These are phyloP conservation scores for Phaeotremella fagi DNA, from an alignment of 768 basidiomycete species.

Conservation along the genomic window DNA sequence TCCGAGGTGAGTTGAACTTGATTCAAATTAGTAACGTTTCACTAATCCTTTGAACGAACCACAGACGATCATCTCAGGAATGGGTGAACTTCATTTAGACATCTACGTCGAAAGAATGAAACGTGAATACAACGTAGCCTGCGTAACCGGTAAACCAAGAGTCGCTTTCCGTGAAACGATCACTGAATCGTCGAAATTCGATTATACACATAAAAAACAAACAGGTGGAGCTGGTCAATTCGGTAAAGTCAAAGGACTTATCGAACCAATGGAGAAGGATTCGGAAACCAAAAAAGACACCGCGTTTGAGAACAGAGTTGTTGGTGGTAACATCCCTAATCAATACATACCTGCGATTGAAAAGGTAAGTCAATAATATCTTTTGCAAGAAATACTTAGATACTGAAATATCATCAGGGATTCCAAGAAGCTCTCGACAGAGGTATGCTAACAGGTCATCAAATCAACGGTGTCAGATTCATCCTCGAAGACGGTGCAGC, in stretches of 20 bases:
- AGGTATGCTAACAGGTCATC: slow-evolving; percentile 81
- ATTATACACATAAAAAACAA: slow-evolving; percentile 96
- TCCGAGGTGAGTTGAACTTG: slow-evolving; percentile 67
- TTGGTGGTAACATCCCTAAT: slow-evolving; percentile 86
- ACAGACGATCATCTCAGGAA: slow-evolving; percentile 97
- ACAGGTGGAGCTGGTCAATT: slow-evolving; percentile 96
- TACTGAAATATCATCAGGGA: slow-evolving; percentile 55
- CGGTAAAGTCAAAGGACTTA: slow-evolving; percentile 80
- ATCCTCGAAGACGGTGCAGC: slow-evolving; percentile 86
- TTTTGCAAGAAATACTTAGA: neutral
- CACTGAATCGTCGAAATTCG: slow-evolving; percentile 72
- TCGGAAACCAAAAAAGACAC: slow-evolving; percentile 67
- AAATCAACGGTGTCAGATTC: slow-evolving; percentile 76
- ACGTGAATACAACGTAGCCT: slow-evolving; percentile 91
- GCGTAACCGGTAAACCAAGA: slow-evolving; percentile 87
- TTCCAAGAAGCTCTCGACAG: slow-evolving; percentile 93
- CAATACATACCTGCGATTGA: slow-evolving; percentile 92
- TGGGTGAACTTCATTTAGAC: slow-evolving; percentile 98
- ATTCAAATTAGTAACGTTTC: neutral
- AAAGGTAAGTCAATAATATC: slow-evolving; percentile 57
- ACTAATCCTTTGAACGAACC: neutral
- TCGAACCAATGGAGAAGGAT: slow-evolving; percentile 82
- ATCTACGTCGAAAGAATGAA: slow-evolving; percentile 99
- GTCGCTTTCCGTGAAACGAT: slow-evolving; percentile 97
- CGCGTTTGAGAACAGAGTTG: slow-evolving; percentile 78